Conservation (phyloP, 345 rosid species). For the Camelina sativa region DNA sequence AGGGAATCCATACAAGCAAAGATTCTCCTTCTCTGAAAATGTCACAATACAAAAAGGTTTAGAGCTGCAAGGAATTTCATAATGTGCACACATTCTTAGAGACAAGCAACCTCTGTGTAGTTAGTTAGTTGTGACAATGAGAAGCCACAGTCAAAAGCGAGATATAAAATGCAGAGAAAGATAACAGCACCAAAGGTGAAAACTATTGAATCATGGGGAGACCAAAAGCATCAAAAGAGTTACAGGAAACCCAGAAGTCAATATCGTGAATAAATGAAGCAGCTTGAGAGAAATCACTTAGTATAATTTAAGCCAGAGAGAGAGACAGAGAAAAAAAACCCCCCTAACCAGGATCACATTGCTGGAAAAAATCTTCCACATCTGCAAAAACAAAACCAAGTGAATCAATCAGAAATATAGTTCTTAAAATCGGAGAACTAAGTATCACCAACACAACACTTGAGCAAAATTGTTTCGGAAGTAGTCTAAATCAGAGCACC, state of each 20-base stretch:
- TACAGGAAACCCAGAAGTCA: neutral
- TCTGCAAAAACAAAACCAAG: constrained; percentile 51
- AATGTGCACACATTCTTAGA: neutral
- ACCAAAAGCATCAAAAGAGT: neutral
- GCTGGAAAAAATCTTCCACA: constrained; percentile 66
- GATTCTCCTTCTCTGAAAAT: constrained; percentile 77
- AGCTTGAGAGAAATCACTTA: constrained; percentile 1
- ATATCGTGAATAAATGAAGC: neutral
- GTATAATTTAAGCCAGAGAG: neutral
- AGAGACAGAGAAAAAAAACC: constrained; percentile 12
- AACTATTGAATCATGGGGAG: constrained; percentile 2
- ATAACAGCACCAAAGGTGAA: neutral
- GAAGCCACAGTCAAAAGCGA: constrained; percentile 1
- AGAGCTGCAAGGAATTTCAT: neutral
- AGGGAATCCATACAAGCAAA: constrained; percentile 82
- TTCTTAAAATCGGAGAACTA: neutral
- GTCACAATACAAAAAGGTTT: neutral
- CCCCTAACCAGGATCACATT: constrained; percentile 84
- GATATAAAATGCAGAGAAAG: neutral
- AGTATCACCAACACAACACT: constrained; percentile 17
- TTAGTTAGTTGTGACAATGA: neutral
- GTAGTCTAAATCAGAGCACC: neutral
- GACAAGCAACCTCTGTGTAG: neutral
- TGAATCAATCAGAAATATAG: constrained; percentile 9
- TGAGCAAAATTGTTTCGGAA: neutral